A percentile compares a stretch with the other conserved stretches of the same genome.
phyloP scores from a whole-genome alignment of 495 filamentous ascomycete genomes.

The Annulohypoxylon nitens region DNA sequence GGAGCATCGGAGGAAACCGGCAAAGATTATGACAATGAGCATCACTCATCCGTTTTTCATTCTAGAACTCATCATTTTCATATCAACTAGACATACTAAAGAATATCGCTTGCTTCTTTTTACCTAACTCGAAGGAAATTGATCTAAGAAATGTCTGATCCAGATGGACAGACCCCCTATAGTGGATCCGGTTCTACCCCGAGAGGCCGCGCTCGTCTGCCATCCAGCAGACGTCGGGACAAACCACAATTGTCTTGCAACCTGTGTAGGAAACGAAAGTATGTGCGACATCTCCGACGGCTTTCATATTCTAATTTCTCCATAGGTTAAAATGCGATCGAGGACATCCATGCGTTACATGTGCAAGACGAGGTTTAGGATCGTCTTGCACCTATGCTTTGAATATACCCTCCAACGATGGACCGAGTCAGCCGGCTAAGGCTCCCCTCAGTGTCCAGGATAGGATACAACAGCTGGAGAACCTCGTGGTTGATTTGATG shows the following conservation, averaged over 20 bases:
- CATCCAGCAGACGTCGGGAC: neutral
- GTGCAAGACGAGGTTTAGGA: neutral
- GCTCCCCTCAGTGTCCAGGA: neutral
- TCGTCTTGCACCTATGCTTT: neutral
- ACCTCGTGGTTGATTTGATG: neutral
- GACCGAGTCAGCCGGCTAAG: neutral
- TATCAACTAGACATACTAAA: neutral
- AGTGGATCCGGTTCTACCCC: neutral
- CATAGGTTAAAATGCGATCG: neutral
- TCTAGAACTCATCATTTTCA: neutral
- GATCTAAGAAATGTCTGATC: neutral
- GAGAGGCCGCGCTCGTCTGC: slow-evolving; percentile 1
- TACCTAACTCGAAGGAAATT: neutral
- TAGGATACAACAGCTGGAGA: neutral
- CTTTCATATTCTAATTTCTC: neutral
- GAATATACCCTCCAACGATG: neutral
- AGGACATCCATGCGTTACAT: neutral
- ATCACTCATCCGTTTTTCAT: neutral
- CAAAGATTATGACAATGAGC: neutral
- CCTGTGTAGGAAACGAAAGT: neutral
- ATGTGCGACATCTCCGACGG: neutral
- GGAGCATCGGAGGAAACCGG: neutral
- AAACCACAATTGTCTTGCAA: neutral
- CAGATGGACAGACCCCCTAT: neutral
- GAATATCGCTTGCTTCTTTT: neutral